Percentiles rank a stretch among this genome's conserved stretches.
Evolutionary conservation across 306 rosid genomes (phyloP).

Genomic region (Trichosanthes truncata): DNA sequence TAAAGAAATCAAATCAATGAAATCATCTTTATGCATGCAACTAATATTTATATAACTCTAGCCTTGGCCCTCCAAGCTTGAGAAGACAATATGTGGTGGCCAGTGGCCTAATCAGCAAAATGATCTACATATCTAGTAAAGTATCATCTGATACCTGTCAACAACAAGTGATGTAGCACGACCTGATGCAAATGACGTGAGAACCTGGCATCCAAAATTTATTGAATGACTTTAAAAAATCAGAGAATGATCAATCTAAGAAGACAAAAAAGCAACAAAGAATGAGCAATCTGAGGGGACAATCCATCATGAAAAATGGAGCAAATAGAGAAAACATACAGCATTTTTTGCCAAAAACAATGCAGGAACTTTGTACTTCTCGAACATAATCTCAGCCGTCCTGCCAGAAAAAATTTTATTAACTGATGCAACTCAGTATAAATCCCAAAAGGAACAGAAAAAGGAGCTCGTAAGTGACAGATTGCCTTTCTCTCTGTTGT

Average conservation of each 20-base stretch:
- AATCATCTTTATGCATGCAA: not conserved
- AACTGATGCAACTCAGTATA: not conserved
- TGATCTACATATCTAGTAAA: not conserved
- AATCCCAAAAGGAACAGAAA: not conserved
- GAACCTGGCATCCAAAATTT: constrained; percentile 42
- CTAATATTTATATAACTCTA: not conserved
- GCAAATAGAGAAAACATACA: constrained; percentile 31
- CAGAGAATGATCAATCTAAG: not conserved
- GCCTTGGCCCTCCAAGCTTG: not conserved
- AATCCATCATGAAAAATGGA: constrained; percentile 7
- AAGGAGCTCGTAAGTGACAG: not conserved
- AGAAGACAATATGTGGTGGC: not conserved
- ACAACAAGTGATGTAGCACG: constrained; percentile 97
- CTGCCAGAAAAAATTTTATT: constrained; percentile 31
- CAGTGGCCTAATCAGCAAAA: not conserved
- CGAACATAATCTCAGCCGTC: constrained; percentile 94
- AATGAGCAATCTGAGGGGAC: not conserved
- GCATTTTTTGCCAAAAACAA: constrained; percentile 96
- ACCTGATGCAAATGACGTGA: constrained; percentile 96
- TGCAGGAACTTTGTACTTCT: constrained; percentile 95
- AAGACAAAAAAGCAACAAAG: not conserved
- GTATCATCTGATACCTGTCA: constrained; percentile 54
- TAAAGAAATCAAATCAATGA: not conserved
- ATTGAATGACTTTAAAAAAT: not conserved
- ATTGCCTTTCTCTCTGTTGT: constrained; percentile 88